Evolutionary conservation across 352 stramenopile species (phyloP).

Genomic region (Globisporangium middletonii): DNA sequence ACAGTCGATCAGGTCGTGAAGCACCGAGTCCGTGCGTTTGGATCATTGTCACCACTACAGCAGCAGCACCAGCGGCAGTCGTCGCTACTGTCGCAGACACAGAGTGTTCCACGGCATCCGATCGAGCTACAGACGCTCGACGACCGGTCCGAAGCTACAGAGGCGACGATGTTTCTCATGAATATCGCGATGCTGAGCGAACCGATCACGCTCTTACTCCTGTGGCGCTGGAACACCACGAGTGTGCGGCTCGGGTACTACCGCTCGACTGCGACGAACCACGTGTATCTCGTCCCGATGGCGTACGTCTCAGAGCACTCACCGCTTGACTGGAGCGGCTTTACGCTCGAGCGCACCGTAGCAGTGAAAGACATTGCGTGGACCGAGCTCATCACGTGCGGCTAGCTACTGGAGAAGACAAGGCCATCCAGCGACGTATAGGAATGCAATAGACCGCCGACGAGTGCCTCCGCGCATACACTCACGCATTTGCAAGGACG

Average conservation of each 20-base stretch:
- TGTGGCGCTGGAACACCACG: background rate
- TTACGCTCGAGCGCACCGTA: conserved; percentile 4
- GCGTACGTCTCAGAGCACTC: background rate
- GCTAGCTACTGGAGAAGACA: background rate
- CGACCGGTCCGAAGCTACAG: background rate
- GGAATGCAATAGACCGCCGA: too few species aligned
- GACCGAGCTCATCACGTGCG: conserved; percentile 8
- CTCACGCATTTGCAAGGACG: too few species aligned
- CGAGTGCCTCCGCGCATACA: too few species aligned
- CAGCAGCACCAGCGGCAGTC: background rate
- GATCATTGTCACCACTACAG: background rate
- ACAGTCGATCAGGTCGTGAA: too few species aligned
- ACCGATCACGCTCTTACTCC: background rate
- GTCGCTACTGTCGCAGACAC: background rate
- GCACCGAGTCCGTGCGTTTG: background rate
- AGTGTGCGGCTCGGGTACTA: conserved; percentile 4
- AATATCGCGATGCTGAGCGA: conserved; percentile 13
- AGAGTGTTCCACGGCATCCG: background rate
- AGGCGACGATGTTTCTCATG: conserved; percentile 7
- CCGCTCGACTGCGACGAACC: conserved; percentile 3
- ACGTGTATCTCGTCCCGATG: conserved; percentile 6
- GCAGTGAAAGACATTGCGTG: background rate
- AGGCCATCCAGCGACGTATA: too few species aligned
- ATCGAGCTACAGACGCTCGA: conserved; percentile 1
- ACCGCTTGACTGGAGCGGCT: conserved; percentile 3